Base-by-base conservation (phyloP, 495 filamentous ascomycete species). In the Apodospora peruviana region DNA sequence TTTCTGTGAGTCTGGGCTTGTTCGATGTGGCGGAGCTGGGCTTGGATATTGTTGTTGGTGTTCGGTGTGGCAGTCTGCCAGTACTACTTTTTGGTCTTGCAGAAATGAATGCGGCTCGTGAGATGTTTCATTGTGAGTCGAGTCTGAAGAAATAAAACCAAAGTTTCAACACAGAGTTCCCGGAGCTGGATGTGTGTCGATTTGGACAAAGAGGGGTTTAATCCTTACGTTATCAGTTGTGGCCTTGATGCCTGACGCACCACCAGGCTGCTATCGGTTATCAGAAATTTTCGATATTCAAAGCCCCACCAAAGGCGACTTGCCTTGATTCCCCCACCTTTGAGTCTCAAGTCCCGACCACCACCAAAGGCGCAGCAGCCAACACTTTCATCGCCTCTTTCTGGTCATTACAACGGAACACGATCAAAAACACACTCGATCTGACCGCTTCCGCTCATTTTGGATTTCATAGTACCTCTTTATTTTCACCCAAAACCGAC, bases 261-360 rank as follows among this genome's bases (percentile, higher is more conserved):
- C 11, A 16, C 46, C 51, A 57, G 42, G 51, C 53, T 45, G 50
- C 55, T 66, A 64, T 66, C 61, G 52, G 53, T 66, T 66, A 64
- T 64, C 60, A 53, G 48, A 63, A 63, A 58, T 62, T 64, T 62
- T 61, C 50, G 18, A 56, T 59, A 62, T 55, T 48, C 52, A 34
- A 50, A 55, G 62, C 62, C 62, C 63, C 63, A 62, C 60, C 56
- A 62, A 58, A 54, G 45, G 39, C 42, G 39, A 44, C 37, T 47
- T 38, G 51, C 23, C 43, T 45, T 23, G 51, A 25, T 36, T 57
- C 56, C 57, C 59, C 62, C 59, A 50, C 57, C 51, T 59, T 53
- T 50, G 53, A 48, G 8, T 44, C 41, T 32, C 24, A 24, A 16
- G 17, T 36, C 24, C 10, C 37, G 43, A 50, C 48, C 57, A 60